Base-by-base conservation (phyloP, 2,329 filamentous ascomycete species). In the Pseudogymnoascus sp. region DNA sequence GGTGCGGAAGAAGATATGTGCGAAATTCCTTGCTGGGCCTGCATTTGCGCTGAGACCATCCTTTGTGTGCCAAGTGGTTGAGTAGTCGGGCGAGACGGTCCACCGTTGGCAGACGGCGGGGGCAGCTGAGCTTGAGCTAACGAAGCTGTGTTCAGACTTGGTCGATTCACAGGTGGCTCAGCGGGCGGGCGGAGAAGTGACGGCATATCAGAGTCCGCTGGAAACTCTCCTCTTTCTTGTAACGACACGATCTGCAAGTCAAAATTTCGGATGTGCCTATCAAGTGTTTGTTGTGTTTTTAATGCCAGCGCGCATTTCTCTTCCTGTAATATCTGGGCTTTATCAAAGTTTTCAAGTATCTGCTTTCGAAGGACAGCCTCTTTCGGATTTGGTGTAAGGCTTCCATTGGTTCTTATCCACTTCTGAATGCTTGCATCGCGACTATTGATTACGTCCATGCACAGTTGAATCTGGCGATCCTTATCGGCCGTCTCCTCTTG, bases 401-500 rank as follows among this genome's bases (percentile, higher is more conserved):
- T 90, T 68, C 89, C 88, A 69, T 93, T 89, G 16, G 83, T 78
- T 71, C 90, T 90, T 74, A 93, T 90, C 80, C 87, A 93, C 76
- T 90, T 91, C 73, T 96, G 90, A 43, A 95, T 85, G 72, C 87
- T 87, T 62, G 77, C 82, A 72, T 96, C 90, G 68, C 88, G 86
- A 65, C 89, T 86, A 43, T 86, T 83, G 72, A 93, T 90, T 68
- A 84, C 82, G 66, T 85, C 82, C 65, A 87, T 79, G 73, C 88
- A 87, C 60, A 90, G 86, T 72, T 85, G 80, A 69, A 90, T 89
- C 68, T 86, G 81, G 61, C 84, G 82, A 74, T 96, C 90, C 75
- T 93, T 93, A 73, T 90, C 88, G 72, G 86, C 81, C 67, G 93
- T 90, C 77, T 95, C 90, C 73, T 93, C 90, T 72, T 93, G 88